These are phyloP conservation scores for Colletotrichum agaves DNA, from an alignment of 2,329 filamentous ascomycete species.

Conservation along the genomic window DNA sequence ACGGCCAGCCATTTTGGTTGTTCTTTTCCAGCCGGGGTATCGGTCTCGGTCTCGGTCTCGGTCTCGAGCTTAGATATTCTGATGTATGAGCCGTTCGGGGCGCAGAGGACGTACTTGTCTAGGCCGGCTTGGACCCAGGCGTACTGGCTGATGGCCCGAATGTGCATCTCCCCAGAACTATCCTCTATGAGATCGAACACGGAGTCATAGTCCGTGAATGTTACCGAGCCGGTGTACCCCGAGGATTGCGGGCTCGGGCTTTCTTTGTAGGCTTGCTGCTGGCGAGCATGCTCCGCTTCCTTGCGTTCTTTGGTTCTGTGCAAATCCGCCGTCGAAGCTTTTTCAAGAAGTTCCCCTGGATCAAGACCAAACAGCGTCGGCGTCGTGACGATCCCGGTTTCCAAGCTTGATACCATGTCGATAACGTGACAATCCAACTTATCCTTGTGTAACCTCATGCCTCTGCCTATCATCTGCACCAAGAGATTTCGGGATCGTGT, in stretches of 20 bases:
- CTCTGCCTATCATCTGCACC: conserved; percentile 97
- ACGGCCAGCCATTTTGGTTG: conserved; percentile 54
- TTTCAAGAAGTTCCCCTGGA: conserved; percentile 78
- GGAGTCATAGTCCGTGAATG: conserved; percentile 90
- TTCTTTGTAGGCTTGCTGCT: conserved; percentile 37
- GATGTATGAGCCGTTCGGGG: conserved; percentile 70
- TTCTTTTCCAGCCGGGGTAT: not conserved
- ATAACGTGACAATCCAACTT: conserved; percentile 95
- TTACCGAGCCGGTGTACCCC: conserved; percentile 60
- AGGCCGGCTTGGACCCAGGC: conserved; percentile 86
- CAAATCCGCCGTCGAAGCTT: conserved; percentile 73
- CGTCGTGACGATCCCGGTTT: conserved; percentile 86
- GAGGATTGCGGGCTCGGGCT: not conserved
- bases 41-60: not conserved
- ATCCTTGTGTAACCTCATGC: conserved; percentile 82
- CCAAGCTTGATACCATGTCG: conserved; percentile 90
- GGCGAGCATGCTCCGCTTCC: conserved; percentile 54
- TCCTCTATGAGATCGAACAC: conserved; percentile 92
- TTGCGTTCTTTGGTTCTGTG: conserved; percentile 61
- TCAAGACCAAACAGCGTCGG: conserved; percentile 95
- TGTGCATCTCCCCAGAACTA: conserved; percentile 79
- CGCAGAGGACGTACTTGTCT: conserved; percentile 76
- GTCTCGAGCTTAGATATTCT: conserved; percentile 58
- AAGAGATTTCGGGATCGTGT: conserved; percentile 93
- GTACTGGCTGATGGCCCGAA: conserved; percentile 78